Conservation (phyloP, 768 basidiomycete genomes). For the Lactarius deliciosus region DNA sequence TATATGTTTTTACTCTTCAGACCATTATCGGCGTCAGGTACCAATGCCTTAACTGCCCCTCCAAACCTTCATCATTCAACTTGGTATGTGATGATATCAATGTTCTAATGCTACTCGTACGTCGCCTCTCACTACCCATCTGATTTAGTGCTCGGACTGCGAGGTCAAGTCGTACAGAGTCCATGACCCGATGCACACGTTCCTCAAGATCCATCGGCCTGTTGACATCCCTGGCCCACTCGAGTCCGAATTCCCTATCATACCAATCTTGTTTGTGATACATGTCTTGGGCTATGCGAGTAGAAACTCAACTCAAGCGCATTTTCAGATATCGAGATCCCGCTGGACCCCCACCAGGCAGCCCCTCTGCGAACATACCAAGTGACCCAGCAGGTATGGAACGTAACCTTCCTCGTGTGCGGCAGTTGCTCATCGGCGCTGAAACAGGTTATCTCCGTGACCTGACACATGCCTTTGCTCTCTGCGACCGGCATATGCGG, state of each 20-base stretch:
- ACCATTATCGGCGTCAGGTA: slow-evolving; percentile 76
- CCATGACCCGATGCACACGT: slow-evolving; percentile 84
- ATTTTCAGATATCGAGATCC: slow-evolving; percentile 58
- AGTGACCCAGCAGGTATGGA: slow-evolving; percentile 57
- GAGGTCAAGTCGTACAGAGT: slow-evolving; percentile 73
- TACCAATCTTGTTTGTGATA: slow-evolving; percentile 63
- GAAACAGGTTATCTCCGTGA: slow-evolving; percentile 20
- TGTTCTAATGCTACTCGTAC: slow-evolving; percentile 4
- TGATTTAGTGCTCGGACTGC: slow-evolving; percentile 70
- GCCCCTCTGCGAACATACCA: slow-evolving; percentile 38
- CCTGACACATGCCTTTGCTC: slow-evolving; percentile 61
- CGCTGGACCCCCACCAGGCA: slow-evolving; percentile 48
- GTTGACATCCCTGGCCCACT: slow-evolving; percentile 55
- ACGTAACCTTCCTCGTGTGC: slow-evolving; percentile 16
- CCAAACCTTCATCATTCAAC: slow-evolving; percentile 65
- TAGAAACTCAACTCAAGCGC: background rate
- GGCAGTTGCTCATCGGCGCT: too few species aligned
- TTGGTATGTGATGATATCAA: slow-evolving; percentile 58
- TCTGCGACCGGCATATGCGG: slow-evolving; percentile 86
- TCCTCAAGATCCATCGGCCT: slow-evolving; percentile 83
- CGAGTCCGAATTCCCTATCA: slow-evolving; percentile 53
- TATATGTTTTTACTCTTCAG: slow-evolving; percentile 38
- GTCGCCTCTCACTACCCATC: background rate
- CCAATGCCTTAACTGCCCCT: slow-evolving; percentile 89
- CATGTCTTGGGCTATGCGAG: background rate